A percentile compares a stretch with the other conserved stretches of the same genome.
These are phyloP conservation scores for Quercus lobata DNA, from an alignment of 331 rosid species.

Conservation along the genomic window DNA sequence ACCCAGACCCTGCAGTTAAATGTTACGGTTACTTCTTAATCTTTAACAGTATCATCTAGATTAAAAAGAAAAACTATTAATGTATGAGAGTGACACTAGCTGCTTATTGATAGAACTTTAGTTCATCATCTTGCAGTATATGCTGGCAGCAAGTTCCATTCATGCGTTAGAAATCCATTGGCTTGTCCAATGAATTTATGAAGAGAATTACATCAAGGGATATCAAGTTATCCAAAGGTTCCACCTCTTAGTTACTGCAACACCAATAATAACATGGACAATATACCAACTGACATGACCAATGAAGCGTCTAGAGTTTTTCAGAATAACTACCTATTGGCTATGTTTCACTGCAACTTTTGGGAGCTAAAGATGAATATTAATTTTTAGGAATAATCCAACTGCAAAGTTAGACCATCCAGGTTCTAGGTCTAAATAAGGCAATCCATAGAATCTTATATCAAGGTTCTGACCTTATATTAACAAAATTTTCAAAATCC, in stretches of 20 bases:
- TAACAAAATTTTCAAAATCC: background rate
- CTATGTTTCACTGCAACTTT: background rate
- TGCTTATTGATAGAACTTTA: conserved; percentile 13
- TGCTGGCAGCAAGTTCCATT: conserved; percentile 17
- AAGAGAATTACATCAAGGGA: conserved; percentile 14
- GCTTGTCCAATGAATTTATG: background rate
- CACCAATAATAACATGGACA: background rate
- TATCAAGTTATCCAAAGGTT: conserved; percentile 22
- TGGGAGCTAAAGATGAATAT: background rate
- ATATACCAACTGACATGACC: background rate
- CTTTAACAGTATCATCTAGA: conserved; percentile 37
- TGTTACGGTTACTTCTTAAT: conserved; percentile 54
- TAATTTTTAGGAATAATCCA: background rate
- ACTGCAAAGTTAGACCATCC: conserved; percentile 7
- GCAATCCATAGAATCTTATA: background rate
- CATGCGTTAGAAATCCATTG: conserved; percentile 22
- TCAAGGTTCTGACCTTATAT: background rate
- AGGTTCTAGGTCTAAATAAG: background rate
- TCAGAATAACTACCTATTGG: background rate
- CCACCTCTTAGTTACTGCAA: conserved; percentile 11
- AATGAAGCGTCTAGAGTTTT: background rate
- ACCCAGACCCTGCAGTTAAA: conserved; percentile 92
- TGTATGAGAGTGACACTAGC: conserved; percentile 24
- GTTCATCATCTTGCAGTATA: background rate
- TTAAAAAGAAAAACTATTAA: conserved; percentile 15